These are phyloP conservation scores for Solanum dulcamara DNA, from an alignment of 257 asterid genomes.

Conservation along the genomic window DNA sequence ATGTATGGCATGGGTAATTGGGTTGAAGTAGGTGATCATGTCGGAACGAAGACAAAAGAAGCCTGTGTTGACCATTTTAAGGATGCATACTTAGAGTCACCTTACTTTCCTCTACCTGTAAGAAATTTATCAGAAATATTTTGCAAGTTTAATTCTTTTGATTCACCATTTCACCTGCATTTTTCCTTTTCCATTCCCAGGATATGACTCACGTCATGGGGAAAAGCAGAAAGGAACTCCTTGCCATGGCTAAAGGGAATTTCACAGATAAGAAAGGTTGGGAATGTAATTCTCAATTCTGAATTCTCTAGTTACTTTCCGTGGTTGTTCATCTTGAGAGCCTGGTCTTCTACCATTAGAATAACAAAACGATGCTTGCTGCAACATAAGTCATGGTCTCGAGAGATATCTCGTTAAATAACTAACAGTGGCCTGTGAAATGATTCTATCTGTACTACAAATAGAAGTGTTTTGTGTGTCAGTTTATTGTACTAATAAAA, in stretches of 20 bases:
- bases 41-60: conserved; percentile 73
- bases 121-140: conserved; percentile 7
- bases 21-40: conserved; percentile 91
- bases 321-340: background rate
- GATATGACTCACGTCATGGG: conserved; percentile 78
- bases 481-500: background rate
- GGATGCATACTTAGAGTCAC: conserved; percentile 65
- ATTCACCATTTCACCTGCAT: background rate
- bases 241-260: conserved; percentile 72
- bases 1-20: conserved; percentile 94
- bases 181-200: conserved; percentile 17
- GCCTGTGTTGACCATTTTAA: conserved; percentile 62
- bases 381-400: background rate
- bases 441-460: background rate
- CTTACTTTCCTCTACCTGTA: conserved; percentile 88
- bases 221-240: conserved; percentile 65
- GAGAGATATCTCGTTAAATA: background rate
- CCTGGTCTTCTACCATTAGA: background rate
- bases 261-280: conserved; percentile 61
- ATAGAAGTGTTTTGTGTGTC: background rate
- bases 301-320: background rate
- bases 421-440: background rate
- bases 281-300: background rate
- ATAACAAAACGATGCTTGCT: background rate
- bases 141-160: background rate